Percentiles rank a stretch among this genome's conserved stretches.
Conservation (phyloP, 352 stramenopile genomes). For the Pythium pyrilobum region DNA sequence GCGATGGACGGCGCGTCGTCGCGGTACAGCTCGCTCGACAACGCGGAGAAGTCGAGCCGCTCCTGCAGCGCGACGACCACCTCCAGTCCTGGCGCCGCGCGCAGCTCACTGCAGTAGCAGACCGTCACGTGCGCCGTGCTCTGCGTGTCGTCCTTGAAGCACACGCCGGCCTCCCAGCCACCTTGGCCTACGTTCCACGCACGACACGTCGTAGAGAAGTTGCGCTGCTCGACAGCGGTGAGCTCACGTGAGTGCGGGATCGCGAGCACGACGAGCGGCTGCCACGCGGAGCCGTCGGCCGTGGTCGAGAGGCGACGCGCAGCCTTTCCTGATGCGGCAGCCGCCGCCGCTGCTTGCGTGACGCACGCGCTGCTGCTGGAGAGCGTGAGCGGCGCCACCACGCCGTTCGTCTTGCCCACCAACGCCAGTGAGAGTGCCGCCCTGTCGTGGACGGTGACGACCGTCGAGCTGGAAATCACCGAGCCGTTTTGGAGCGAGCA, state of each 20-base stretch:
- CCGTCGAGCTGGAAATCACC: slow-evolving; percentile 33
- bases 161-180: slow-evolving; percentile 44
- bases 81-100: slow-evolving; percentile 25
- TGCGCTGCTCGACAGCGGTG: slow-evolving; percentile 35
- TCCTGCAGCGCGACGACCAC: slow-evolving; percentile 63
- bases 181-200: slow-evolving; percentile 36
- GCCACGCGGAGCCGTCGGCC: slow-evolving; percentile 16
- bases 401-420: slow-evolving; percentile 8
- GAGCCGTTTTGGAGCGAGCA: slow-evolving; percentile 37
- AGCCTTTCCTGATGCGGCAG: slow-evolving; percentile 16
- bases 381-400: slow-evolving; percentile 27
- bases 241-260: slow-evolving; percentile 47
- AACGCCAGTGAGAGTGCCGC: slow-evolving; percentile 19
- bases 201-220: slow-evolving; percentile 58
- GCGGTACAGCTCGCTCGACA: slow-evolving; percentile 50
- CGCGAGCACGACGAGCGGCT: slow-evolving; percentile 36
- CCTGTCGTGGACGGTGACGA: slow-evolving; percentile 46
- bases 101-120: slow-evolving; percentile 49
- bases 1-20: slow-evolving; percentile 54
- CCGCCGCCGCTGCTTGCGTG: neutral
- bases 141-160: slow-evolving; percentile 46
- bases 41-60: slow-evolving; percentile 53
- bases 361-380: slow-evolving; percentile 36
- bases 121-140: slow-evolving; percentile 38
- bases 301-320: slow-evolving; percentile 4